A percentile compares a stretch with the other conserved stretches of the same genome.
Conservation (phyloP, 441 rosid genomes). For the Erodium trifolium region DNA sequence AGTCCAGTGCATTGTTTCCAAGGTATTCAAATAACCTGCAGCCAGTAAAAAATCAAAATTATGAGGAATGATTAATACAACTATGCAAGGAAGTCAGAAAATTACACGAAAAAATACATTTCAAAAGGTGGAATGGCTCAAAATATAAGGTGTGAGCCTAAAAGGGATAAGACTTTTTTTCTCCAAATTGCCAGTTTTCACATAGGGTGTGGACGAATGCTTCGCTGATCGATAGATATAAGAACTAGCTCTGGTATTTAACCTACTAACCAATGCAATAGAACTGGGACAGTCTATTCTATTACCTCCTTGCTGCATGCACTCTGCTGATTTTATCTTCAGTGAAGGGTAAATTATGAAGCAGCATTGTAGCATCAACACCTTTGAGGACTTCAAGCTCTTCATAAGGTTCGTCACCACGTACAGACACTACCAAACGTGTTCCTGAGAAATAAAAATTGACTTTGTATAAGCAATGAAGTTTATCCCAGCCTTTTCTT, state of each 20-base stretch:
- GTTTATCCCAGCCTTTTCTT: background rate
- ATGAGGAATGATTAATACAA: conserved; percentile 7
- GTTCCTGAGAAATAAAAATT: conserved; percentile 43
- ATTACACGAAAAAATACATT: no score
- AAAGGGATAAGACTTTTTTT: background rate
- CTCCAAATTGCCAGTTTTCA: no score
- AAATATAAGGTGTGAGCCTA: background rate
- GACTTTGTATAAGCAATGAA: conserved; percentile 11
- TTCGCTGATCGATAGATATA: background rate
- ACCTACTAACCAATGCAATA: background rate
- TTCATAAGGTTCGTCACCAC: conserved; percentile 70
- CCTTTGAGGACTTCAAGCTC: conserved; percentile 70
- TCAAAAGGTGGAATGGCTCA: background rate
- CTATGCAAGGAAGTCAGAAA: background rate
- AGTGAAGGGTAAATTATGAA: conserved; percentile 59
- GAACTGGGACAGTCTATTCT: background rate
- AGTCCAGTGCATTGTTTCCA: conserved; percentile 47
- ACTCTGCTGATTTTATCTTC: conserved; percentile 80
- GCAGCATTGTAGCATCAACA: conserved; percentile 68
- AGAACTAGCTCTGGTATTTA: background rate
- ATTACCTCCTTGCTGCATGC: conserved; percentile 91
- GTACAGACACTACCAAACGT: conserved; percentile 72
- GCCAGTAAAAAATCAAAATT: conserved; percentile 10
- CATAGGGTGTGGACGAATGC: background rate
- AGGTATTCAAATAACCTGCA: conserved; percentile 82